Evolutionary conservation across 1,139 yeast species (phyloP), one percentile per base, ranked within the genome.

Genomic region (Candida glucosophila): DNA sequence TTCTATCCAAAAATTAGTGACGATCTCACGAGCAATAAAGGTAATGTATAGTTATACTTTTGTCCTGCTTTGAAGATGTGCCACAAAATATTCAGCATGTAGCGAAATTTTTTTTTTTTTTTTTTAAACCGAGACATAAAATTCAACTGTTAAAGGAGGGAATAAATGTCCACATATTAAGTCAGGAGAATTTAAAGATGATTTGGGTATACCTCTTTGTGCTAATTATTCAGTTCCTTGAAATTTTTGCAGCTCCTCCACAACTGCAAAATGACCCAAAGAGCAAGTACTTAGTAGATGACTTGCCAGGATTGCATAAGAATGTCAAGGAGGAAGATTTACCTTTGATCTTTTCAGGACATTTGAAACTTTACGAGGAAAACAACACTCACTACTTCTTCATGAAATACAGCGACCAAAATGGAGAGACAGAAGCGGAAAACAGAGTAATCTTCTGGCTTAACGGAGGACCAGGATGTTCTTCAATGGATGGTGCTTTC

Each of bases 391-490:
- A 73, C 37, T 68, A 83, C 47, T 90, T 81, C 49, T 90, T 86
- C 50, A 86, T 96, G 96, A 73, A 68, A 43, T 78, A 71, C 26
- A 37, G 33, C 11, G 69, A 63, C 40, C 36, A 45, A 3, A 49
- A 61, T 22, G 55, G 57, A 22, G 29, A 44, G 6, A 50, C 52
- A 1, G 53, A 49, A 24, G 51, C 54, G 20, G 34, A 38, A 15
- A 44, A 61, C 22, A 58, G 70, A 17, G 59, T 82, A 12, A 62
- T 77, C 5, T 65, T 86, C 32, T 90, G 98, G 98, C 65, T 90
- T 16, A 90, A 92, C 50, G 99, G 99, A 22, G 95, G 95, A 0
- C 95, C 95, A 0, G 99, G 99, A 0, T 90, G 99, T 49, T 85
- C 96, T 3, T 85, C 95, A 1, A 76, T 90, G 92, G 98, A 90